These are phyloP conservation scores for Podaxis sp. DNA, from an alignment of 768 basidiomycete genomes.

Conservation along the genomic window DNA sequence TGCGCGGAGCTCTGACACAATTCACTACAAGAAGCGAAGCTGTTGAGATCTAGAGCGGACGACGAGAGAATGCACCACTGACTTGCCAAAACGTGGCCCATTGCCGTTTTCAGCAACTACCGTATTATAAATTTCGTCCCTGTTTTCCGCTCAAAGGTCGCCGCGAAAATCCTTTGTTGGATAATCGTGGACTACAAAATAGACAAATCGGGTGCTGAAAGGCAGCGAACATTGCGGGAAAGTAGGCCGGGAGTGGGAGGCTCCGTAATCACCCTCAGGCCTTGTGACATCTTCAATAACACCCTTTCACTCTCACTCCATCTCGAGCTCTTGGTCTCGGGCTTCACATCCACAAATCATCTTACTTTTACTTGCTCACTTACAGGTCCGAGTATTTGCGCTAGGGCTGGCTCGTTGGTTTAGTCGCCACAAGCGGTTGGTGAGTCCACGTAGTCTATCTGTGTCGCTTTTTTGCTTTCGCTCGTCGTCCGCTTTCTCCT, in stretches of 20 bases:
- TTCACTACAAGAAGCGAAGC: neutral
- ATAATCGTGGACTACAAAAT: neutral
- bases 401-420: neutral
- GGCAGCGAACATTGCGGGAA: constrained; percentile 4
- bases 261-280: constrained; percentile 18
- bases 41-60: neutral
- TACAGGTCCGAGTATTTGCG: neutral
- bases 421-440: constrained; percentile 3
- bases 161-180: neutral
- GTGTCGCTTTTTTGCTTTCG: neutral
- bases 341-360: neutral
- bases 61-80: neutral
- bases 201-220: neutral
- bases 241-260: constrained; percentile 12
- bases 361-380: neutral
- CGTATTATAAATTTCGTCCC: constrained; percentile 5
- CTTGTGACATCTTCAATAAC: constrained; percentile 9
- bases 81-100: neutral
- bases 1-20: neutral
- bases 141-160: neutral
- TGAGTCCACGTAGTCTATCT: constrained; percentile 21
- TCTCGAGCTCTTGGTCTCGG: constrained; percentile 5
- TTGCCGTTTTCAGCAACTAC: constrained; percentile 4
- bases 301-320: constrained; percentile 3
- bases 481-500: neutral